A percentile compares a stretch with the other conserved stretches of the same genome.
These are phyloP conservation scores for Dittrichia graveolens DNA, from an alignment of 129 eudicot species.

Conservation along the genomic window DNA sequence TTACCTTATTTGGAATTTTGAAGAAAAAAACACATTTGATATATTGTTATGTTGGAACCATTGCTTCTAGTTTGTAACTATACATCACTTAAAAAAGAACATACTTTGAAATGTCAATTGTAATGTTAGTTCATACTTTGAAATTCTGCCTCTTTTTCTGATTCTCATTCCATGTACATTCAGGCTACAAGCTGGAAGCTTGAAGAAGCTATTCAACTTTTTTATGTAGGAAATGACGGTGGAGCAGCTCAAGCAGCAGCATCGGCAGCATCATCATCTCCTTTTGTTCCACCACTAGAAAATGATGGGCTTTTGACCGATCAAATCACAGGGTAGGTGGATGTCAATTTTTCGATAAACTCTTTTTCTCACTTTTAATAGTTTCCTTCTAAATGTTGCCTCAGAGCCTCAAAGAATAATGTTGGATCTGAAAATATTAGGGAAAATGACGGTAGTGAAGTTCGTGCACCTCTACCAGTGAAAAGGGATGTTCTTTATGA, in stretches of 20 bases:
- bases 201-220: conserved; percentile 95
- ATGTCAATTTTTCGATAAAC: background rate
- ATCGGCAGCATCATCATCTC: conserved; percentile 47
- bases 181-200: conserved; percentile 99
- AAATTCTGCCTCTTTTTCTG: background rate
- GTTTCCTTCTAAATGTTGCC: conserved; percentile 6
- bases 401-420: conserved; percentile 46
- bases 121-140: background rate
- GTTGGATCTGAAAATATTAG: conserved; percentile 27
- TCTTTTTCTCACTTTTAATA: background rate
- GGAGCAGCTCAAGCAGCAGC: conserved; percentile 43
- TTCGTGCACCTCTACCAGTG: conserved; percentile 94
- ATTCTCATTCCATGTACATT: conserved; percentile 17
- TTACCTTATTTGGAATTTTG: background rate
- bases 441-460: conserved; percentile 49
- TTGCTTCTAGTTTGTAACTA: background rate
- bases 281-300: conserved; percentile 45
- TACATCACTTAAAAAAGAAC: background rate
- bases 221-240: conserved; percentile 70
- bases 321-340: conserved; percentile 52
- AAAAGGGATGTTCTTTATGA: conserved; percentile 95
- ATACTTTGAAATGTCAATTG: background rate
- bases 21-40: background rate
- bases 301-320: conserved; percentile 44
- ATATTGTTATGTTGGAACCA: background rate